Evolutionary conservation across 495 filamentous ascomycete genomes (phyloP).

Genomic region (Hypomontagnella submonticulosa): DNA sequence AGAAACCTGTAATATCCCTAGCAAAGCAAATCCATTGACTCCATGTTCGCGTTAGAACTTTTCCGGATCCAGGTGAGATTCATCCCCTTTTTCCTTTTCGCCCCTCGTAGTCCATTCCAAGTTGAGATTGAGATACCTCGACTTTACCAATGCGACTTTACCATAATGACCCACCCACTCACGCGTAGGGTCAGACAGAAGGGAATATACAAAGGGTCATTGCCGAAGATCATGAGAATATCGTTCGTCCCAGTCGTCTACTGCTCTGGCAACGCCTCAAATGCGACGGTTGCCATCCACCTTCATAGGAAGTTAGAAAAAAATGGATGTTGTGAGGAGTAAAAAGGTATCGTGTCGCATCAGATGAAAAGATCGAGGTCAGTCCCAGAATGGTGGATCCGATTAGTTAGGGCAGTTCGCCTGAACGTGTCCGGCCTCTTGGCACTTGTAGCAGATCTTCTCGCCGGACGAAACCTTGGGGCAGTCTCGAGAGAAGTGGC

Average conservation of each 20-base stretch:
- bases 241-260: slow-evolving; percentile 38
- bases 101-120: slow-evolving; percentile 27
- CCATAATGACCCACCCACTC: slow-evolving; percentile 26
- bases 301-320: slow-evolving; percentile 32
- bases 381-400: slow-evolving; percentile 6
- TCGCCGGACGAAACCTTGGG: slow-evolving; percentile 86
- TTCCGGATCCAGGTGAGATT: slow-evolving; percentile 33
- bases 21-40: slow-evolving; percentile 42
- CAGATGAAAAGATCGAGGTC: slow-evolving; percentile 23
- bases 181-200: slow-evolving; percentile 21
- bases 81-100: slow-evolving; percentile 24
- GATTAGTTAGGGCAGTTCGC: slow-evolving; percentile 79
- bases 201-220: slow-evolving; percentile 42
- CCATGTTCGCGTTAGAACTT: slow-evolving; percentile 31
- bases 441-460: slow-evolving; percentile 99
- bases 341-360: slow-evolving; percentile 49
- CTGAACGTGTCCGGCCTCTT: slow-evolving; percentile 97
- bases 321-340: slow-evolving; percentile 6
- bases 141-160: slow-evolving; percentile 13
- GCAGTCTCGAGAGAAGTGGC: slow-evolving; percentile 95
- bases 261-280: slow-evolving; percentile 40
- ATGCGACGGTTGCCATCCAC: slow-evolving; percentile 31
- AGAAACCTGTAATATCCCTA: slow-evolving; percentile 30
- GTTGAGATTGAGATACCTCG: slow-evolving; percentile 35
- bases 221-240: slow-evolving; percentile 37